These are phyloP conservation scores for Perilla frutescens DNA, from an alignment of 257 asterid genomes.

Conservation along the genomic window DNA sequence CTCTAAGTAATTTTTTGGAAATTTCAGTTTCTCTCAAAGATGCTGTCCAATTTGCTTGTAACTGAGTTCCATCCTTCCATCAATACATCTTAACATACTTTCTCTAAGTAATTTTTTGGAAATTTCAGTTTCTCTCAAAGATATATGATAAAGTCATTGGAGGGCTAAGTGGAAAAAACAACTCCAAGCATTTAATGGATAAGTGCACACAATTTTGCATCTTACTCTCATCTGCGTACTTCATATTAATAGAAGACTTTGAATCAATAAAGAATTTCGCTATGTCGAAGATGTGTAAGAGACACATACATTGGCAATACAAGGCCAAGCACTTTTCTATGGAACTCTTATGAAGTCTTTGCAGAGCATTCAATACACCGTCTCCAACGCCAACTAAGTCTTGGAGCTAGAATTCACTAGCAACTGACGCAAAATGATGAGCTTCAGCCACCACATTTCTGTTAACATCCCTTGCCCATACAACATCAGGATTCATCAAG, in stretches of 20 bases:
- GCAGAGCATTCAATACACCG: slow-evolving; percentile 48
- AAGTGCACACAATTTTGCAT: slow-evolving; percentile 26
- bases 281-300: slow-evolving; percentile 41
- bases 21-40: slow-evolving; percentile 48
- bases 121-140: slow-evolving; percentile 45
- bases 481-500: slow-evolving; percentile 52
- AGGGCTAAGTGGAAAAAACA: slow-evolving; percentile 50
- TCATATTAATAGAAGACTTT: slow-evolving; percentile 17
- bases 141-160: slow-evolving; percentile 37
- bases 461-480: slow-evolving; percentile 46
- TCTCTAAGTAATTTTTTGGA: slow-evolving; percentile 50
- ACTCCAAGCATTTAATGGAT: slow-evolving; percentile 35
- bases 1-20: slow-evolving; percentile 48
- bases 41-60: slow-evolving; percentile 52
- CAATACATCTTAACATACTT: slow-evolving; percentile 25
- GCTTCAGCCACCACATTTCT: slow-evolving; percentile 36
- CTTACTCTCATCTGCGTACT: slow-evolving; percentile 17
- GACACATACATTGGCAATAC: slow-evolving; percentile 40
- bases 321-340: slow-evolving; percentile 6
- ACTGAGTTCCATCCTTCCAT: slow-evolving; percentile 27
- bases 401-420: slow-evolving; percentile 43
- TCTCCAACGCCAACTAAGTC: slow-evolving; percentile 49
- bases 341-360: slow-evolving; percentile 34
- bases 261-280: not conserved
- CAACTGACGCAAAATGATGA: slow-evolving; percentile 46